Evolutionary conservation across 208 protist genomes (phyloP).

Genomic region (Balamuthia mandrillaris): DNA sequence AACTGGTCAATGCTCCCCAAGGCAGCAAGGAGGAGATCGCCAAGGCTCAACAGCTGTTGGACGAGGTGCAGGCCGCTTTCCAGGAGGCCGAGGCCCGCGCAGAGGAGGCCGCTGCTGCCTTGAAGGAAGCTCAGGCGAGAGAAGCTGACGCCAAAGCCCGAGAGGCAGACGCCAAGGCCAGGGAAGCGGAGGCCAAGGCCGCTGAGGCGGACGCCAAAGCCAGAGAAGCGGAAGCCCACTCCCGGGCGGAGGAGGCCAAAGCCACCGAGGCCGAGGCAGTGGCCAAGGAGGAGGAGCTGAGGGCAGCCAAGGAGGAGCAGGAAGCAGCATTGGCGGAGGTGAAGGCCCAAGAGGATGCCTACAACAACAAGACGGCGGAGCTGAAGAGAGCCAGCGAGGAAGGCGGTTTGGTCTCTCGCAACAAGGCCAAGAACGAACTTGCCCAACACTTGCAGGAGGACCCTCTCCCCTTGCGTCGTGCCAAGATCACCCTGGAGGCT

Average conservation of each 20-base stretch:
- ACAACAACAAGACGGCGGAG: slow-evolving; percentile 2
- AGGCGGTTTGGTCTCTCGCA: slow-evolving; percentile 4
- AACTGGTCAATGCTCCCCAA: slow-evolving; percentile 42
- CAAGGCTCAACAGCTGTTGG: slow-evolving; percentile 15
- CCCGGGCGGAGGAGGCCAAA: not conserved
- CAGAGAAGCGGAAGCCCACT: not conserved
- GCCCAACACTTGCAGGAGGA: slow-evolving; percentile 7
- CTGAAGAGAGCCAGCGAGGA: slow-evolving; percentile 19
- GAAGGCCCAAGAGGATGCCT: slow-evolving; percentile 47
- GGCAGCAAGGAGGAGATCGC: slow-evolving; percentile 42
- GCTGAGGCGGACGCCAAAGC: not conserved
- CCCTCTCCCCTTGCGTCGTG: slow-evolving; percentile 16
- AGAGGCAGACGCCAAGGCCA: not conserved
- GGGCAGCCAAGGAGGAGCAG: slow-evolving; percentile 36
- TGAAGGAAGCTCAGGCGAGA: not conserved
- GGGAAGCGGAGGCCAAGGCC: not conserved
- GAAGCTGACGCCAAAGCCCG: slow-evolving; percentile 3
- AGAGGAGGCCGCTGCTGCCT: not conserved
- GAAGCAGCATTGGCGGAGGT: slow-evolving; percentile 41
- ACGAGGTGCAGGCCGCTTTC: not conserved
- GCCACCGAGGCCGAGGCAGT: not conserved
- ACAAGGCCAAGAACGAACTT: slow-evolving; percentile 43
- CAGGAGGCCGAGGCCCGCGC: slow-evolving; percentile 21
- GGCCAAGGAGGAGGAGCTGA: not conserved
- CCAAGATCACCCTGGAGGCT: slow-evolving; percentile 35